These are phyloP conservation scores for Euphorbia celastroides DNA, from an alignment of 441 rosid genomes.

Conservation along the genomic window DNA sequence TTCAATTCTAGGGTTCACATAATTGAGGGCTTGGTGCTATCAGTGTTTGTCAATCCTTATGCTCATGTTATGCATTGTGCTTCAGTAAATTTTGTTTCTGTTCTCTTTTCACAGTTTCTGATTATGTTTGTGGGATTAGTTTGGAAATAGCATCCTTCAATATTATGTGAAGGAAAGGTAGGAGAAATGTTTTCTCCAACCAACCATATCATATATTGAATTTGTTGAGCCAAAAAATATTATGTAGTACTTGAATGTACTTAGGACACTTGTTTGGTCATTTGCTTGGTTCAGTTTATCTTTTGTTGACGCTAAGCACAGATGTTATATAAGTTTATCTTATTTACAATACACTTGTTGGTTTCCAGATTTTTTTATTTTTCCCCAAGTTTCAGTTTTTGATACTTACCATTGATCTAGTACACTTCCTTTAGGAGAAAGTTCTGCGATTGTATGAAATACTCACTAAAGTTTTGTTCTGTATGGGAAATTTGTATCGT, in stretches of 20 bases:
- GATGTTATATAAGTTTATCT: neutral
- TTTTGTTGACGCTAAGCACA: neutral
- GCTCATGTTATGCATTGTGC: neutral
- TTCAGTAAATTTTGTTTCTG: neutral
- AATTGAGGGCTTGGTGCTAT: neutral
- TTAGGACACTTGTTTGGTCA: neutral
- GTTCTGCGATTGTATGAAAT: neutral
- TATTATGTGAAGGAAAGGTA: neutral
- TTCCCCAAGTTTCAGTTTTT: neutral
- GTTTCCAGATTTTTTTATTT: neutral
- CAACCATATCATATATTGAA: neutral
- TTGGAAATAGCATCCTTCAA: neutral
- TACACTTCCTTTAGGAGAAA: neutral
- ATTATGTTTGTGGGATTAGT: neutral
- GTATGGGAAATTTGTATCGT: neutral
- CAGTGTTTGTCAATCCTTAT: neutral
- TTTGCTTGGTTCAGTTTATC: neutral
- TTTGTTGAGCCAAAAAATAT: neutral
- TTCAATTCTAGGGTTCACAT: neutral
- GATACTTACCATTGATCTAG: neutral
- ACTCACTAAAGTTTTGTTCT: constrained; percentile 6
- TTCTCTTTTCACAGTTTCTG: neutral
- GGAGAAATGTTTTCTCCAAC: neutral
- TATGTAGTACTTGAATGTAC: neutral
- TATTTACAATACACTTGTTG: neutral